Conservation (phyloP, 305 asterid genomes). For the Galium porrigens region DNA sequence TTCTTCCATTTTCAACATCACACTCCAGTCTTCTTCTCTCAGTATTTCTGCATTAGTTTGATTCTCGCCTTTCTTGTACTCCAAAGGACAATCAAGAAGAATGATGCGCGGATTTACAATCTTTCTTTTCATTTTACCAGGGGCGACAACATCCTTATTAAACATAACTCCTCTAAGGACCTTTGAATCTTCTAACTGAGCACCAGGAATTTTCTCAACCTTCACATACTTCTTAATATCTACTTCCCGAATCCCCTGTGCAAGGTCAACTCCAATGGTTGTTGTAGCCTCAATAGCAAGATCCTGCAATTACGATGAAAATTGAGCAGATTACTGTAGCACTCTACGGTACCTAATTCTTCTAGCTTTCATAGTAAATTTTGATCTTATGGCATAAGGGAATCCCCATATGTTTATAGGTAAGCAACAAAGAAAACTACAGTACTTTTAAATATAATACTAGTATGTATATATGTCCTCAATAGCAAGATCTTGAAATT, state of each 20-base stretch:
- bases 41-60: conserved; percentile 87
- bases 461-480: conserved; percentile 25
- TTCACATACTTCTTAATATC: conserved; percentile 89
- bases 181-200: conserved; percentile 82
- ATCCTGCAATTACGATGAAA: conserved; percentile 34
- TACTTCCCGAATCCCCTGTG: conserved; percentile 85
- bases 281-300: conserved; percentile 78
- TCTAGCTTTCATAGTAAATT: not conserved
- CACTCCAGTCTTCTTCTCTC: conserved; percentile 89
- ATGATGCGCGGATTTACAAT: conserved; percentile 75
- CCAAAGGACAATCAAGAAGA: conserved; percentile 84
- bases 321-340: not conserved
- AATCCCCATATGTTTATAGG: not conserved
- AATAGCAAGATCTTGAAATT: conserved; percentile 62
- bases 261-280: conserved; percentile 74
- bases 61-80: conserved; percentile 97
- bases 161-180: conserved; percentile 88
- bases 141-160: conserved; percentile 89
- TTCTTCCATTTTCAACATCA: conserved; percentile 87
- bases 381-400: not conserved
- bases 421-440: too few relatives aligned
- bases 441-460: too few relatives aligned
- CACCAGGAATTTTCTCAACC: conserved; percentile 94
- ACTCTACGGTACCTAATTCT: not conserved
- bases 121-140: conserved; percentile 91